Conservation (phyloP, 306 rosid species). For the Echinosophora koreensis region DNA sequence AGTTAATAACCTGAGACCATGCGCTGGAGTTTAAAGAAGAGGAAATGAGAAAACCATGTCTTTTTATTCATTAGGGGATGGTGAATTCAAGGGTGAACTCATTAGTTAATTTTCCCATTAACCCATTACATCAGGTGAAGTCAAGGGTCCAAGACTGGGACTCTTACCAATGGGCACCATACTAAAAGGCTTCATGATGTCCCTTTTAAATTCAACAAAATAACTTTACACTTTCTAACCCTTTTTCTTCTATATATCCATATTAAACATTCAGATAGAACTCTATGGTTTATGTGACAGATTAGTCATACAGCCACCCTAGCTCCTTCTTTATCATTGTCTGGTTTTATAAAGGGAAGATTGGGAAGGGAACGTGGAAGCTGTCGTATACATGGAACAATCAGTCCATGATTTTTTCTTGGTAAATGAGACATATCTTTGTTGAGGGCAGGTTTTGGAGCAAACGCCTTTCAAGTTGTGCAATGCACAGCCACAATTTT, state of each 20-base stretch:
- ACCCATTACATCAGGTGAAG: no score
- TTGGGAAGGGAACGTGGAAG: constrained; percentile 40
- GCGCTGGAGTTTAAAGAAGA: no score
- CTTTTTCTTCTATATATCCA: neutral
- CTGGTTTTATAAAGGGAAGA: constrained; percentile 28
- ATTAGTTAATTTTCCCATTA: no score
- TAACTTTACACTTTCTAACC: constrained; percentile 4
- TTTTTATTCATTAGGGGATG: no score
- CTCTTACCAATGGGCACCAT: no score
- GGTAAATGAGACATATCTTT: constrained; percentile 50
- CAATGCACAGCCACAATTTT: constrained; percentile 79
- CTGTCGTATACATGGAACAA: constrained; percentile 24
- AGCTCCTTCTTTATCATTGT: constrained; percentile 14
- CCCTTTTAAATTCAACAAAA: neutral
- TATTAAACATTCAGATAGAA: neutral
- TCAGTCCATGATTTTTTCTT: constrained; percentile 52
- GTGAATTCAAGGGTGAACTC: no score
- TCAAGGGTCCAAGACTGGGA: no score
- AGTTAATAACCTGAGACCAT: no score
- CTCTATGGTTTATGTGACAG: neutral
- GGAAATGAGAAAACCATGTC: no score
- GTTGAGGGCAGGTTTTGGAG: constrained; percentile 38
- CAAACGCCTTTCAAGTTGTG: constrained; percentile 52
- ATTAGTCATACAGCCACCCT: neutral
- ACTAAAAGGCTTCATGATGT: no score